Percentiles rank a stretch among this genome's conserved stretches.
These are phyloP conservation scores for Gaultheria prostrata DNA, from an alignment of 148 eudicot genomes.

Conservation along the genomic window DNA sequence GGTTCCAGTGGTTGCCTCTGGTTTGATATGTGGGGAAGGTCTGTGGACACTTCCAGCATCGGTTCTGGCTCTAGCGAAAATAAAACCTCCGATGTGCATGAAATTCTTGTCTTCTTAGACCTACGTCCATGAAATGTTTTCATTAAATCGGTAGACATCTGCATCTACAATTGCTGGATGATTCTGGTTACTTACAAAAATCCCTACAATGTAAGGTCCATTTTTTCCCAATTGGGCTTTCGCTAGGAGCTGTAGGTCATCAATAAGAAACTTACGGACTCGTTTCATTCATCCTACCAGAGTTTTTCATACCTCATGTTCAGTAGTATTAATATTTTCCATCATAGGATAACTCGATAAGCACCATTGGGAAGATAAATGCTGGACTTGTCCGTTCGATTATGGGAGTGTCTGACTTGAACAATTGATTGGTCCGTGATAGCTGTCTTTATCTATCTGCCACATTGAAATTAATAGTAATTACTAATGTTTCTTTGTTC, in stretches of 20 bases:
- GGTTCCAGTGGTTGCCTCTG: conserved; percentile 26
- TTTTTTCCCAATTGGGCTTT: background rate
- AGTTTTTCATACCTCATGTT: background rate
- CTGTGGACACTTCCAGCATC: conserved; percentile 30
- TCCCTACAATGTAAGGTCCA: background rate
- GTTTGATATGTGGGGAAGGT: conserved; percentile 27
- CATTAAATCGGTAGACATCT: background rate
- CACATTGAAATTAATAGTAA: too few species aligned
- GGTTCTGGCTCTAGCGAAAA: conserved; percentile 23
- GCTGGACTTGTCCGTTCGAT: too few species aligned
- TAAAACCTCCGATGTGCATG: conserved; percentile 28
- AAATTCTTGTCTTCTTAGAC: conserved; percentile 18
- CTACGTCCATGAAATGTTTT: background rate
- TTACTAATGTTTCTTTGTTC: too few species aligned
- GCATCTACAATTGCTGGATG: background rate
- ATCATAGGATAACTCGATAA: too few species aligned
- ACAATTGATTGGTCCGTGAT: too few species aligned
- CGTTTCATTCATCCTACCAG: background rate
- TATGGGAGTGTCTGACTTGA: too few species aligned
- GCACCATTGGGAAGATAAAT: too few species aligned
- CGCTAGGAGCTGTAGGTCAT: background rate
- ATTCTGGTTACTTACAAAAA: background rate
- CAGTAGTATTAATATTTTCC: too few species aligned
- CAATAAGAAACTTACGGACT: background rate
- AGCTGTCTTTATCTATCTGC: too few species aligned